Evolutionary conservation across 768 basidiomycete genomes (phyloP).

Genomic region (Agrocybe pediades): DNA sequence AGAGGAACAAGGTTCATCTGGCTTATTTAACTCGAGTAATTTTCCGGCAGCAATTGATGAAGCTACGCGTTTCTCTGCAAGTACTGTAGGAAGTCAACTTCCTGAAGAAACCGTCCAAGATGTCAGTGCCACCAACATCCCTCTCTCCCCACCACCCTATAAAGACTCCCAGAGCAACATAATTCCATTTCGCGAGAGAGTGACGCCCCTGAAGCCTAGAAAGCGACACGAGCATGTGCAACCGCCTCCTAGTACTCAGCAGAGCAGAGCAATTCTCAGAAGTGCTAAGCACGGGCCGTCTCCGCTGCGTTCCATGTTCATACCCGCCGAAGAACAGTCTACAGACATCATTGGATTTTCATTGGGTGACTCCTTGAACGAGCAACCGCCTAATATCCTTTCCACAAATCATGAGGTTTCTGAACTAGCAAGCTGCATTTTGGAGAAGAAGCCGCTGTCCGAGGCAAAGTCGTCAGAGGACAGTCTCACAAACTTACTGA

Average conservation of each 20-base stretch:
- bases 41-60: too few species aligned
- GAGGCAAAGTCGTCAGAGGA: slow-evolving; percentile 21
- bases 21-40: too few species aligned
- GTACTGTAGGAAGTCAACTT: too few species aligned
- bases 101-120: too few species aligned
- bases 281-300: slow-evolving; percentile 48
- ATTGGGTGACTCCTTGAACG: background rate
- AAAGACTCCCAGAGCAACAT: too few species aligned
- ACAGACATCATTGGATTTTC: background rate
- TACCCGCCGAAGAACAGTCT: slow-evolving; percentile 15
- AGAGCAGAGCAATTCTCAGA: slow-evolving; percentile 1
- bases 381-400: background rate
- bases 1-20: too few species aligned
- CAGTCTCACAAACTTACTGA: slow-evolving; percentile 42
- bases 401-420: background rate
- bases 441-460: background rate
- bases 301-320: slow-evolving; percentile 45
- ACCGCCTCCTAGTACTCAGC: background rate
- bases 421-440: background rate
- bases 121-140: too few species aligned
- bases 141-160: too few species aligned
- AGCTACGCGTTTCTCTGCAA: too few species aligned
- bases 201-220: background rate
- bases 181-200: too few species aligned
- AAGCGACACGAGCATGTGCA: background rate